These are phyloP conservation scores for Apiospora sp. DNA, from an alignment of 2,329 filamentous ascomycete species.

Conservation along the genomic window DNA sequence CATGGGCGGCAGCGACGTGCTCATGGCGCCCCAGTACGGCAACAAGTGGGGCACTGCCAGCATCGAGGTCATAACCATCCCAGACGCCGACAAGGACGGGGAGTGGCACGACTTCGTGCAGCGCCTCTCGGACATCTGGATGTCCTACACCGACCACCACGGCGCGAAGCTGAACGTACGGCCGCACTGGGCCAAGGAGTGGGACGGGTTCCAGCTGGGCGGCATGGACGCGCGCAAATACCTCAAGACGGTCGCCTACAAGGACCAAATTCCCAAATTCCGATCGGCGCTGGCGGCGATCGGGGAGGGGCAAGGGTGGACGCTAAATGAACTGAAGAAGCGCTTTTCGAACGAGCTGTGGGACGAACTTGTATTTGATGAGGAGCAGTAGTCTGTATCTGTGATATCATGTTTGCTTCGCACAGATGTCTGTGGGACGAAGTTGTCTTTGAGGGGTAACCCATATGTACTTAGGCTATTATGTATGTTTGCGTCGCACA, in stretches of 20 bases:
- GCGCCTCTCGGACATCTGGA: constrained; percentile 51
- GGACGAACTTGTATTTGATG: constrained; percentile 34
- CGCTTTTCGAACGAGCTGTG: constrained; percentile 52
- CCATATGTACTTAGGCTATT: constrained; percentile 34
- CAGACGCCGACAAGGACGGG: constrained; percentile 43
- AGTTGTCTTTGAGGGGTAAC: neutral
- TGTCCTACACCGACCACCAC: constrained; percentile 44
- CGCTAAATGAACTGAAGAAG: constrained; percentile 44
- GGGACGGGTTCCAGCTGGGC: constrained; percentile 34
- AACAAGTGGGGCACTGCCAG: constrained; percentile 49
- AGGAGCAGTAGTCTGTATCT: constrained; percentile 33
- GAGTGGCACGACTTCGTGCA: constrained; percentile 52
- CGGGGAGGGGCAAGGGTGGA: constrained; percentile 49
- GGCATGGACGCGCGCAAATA: constrained; percentile 17
- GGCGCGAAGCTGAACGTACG: constrained; percentile 45
- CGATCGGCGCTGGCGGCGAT: constrained; percentile 44
- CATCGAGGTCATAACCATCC: constrained; percentile 53
- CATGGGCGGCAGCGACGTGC: constrained; percentile 50
- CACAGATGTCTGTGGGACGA: constrained; percentile 36
- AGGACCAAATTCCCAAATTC: constrained; percentile 48
- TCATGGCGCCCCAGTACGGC: constrained; percentile 53
- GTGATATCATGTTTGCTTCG: constrained; percentile 7
- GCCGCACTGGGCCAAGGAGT: constrained; percentile 59
- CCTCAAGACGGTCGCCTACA: constrained; percentile 49
- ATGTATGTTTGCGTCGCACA: neutral